These are phyloP conservation scores for Candida nanaspora DNA, from an alignment of 805 yeast species.

Conservation along the genomic window DNA sequence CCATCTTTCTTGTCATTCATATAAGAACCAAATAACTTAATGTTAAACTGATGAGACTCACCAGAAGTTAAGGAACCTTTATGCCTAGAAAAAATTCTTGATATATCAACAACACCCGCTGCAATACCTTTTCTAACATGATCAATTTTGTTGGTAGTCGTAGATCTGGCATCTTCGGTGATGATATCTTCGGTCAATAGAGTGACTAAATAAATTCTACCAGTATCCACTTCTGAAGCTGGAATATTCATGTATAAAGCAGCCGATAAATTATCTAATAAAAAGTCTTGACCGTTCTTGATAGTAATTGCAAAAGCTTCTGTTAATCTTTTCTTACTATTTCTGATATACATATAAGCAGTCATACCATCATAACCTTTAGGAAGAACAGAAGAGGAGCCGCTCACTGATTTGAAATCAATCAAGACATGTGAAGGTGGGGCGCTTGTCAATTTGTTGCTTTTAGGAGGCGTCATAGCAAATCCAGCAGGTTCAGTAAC, in stretches of 20 bases:
- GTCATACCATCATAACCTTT: slow-evolving; percentile 64
- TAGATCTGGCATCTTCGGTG: not conserved
- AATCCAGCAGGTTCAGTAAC: slow-evolving; percentile 24
- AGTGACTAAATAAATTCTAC: slow-evolving; percentile 70
- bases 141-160: slow-evolving; percentile 17
- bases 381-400: slow-evolving; percentile 52
- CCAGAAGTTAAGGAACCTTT: slow-evolving; percentile 55
- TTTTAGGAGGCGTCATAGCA: slow-evolving; percentile 36
- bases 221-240: slow-evolving; percentile 46
- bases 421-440: slow-evolving; percentile 65
- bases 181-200: slow-evolving; percentile 60
- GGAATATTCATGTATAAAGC: slow-evolving; percentile 77
- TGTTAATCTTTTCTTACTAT: slow-evolving; percentile 54
- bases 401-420: slow-evolving; percentile 64
- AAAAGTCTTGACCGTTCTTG: slow-evolving; percentile 46
- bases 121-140: slow-evolving; percentile 72
- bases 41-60: slow-evolving; percentile 61
- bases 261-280: slow-evolving; percentile 65
- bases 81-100: slow-evolving; percentile 64
- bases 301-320: slow-evolving; percentile 75
- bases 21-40: slow-evolving; percentile 67
- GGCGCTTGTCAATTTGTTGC: slow-evolving; percentile 39
- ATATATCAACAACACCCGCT: slow-evolving; percentile 81
- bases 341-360: slow-evolving; percentile 67
- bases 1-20: slow-evolving; percentile 33